Percentiles rank a stretch among this genome's conserved stretches.
Evolutionary conservation across 2,329 filamentous ascomycete genomes (phyloP).

Genomic region (Fusarium sarcochroum): DNA sequence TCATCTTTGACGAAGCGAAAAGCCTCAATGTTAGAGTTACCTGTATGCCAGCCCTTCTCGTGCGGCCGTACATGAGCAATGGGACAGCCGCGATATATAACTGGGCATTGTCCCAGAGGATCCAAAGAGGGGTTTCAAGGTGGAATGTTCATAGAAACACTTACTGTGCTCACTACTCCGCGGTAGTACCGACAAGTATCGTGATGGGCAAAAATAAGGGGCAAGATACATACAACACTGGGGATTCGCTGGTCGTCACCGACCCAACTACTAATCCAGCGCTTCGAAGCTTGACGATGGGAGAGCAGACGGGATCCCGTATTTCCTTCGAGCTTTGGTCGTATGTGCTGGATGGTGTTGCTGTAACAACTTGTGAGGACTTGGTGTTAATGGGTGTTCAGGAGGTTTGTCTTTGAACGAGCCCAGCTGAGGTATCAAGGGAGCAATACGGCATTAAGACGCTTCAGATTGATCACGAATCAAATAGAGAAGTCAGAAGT

Average conservation of each 20-base stretch:
- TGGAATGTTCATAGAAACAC: no score
- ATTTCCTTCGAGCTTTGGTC: slow-evolving; percentile 35
- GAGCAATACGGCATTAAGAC: slow-evolving; percentile 2
- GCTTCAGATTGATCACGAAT: slow-evolving; percentile 13
- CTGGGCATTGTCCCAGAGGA: no score
- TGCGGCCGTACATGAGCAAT: no score
- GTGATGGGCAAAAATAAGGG: background rate
- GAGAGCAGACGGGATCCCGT: slow-evolving; percentile 36
- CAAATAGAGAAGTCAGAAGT: background rate
- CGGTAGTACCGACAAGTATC: no score
- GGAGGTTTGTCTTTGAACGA: slow-evolving; percentile 15
- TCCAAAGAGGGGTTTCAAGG: no score
- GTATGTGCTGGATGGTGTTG: background rate
- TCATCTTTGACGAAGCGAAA: no score
- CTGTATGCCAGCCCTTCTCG: no score
- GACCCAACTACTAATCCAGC: slow-evolving; percentile 38
- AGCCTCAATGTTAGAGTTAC: no score
- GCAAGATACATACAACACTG: slow-evolving; percentile 30
- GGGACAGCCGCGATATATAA: no score
- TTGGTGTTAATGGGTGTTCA: background rate
- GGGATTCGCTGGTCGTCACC: slow-evolving; percentile 37
- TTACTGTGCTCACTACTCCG: no score
- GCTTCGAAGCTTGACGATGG: slow-evolving; percentile 37
- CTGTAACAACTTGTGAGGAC: background rate
- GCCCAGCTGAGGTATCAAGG: slow-evolving; percentile 6